These are phyloP conservation scores for Thelonectria rubi DNA, from an alignment of 2,329 filamentous ascomycete genomes.

Conservation along the genomic window DNA sequence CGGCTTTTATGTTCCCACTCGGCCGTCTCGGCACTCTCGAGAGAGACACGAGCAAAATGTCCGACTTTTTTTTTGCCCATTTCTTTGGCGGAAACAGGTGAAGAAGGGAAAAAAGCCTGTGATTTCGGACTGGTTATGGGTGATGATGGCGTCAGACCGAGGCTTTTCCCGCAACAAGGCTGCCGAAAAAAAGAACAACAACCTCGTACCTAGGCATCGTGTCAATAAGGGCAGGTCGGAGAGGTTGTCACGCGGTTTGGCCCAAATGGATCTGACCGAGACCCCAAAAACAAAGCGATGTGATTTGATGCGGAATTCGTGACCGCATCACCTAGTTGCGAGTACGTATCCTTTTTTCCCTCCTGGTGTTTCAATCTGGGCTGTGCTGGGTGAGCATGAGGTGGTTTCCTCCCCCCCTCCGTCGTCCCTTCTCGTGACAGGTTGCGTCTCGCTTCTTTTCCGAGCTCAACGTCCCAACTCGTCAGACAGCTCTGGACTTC, in stretches of 20 bases:
- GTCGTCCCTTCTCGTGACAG: too few species aligned
- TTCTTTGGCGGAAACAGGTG: too few species aligned
- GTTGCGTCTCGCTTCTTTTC: conserved; percentile 1
- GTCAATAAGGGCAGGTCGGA: background rate
- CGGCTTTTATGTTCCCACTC: conserved; percentile 24
- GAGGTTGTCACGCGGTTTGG: conserved; percentile 18
- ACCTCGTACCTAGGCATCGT: conserved; percentile 11
- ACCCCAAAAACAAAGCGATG: conserved; percentile 8
- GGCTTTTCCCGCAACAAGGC: conserved; percentile 10
- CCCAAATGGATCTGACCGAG: conserved; percentile 22
- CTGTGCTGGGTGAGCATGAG: conserved; percentile 12
- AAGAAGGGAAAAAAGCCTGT: conserved; percentile 16
- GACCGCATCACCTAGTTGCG: too few species aligned
- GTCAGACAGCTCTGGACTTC: conserved; percentile 1
- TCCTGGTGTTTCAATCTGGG: background rate
- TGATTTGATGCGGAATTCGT: conserved; percentile 1
- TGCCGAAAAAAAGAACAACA: background rate
- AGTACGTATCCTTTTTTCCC: background rate
- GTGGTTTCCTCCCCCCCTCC: background rate
- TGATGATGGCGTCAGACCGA: conserved; percentile 25
- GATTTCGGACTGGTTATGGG: conserved; percentile 11
- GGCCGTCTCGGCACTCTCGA: conserved; percentile 18
- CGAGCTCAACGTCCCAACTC: background rate
- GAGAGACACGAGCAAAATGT: background rate
- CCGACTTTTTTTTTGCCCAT: background rate